A percentile compares a stretch with the other conserved stretches of the same genome.
These are phyloP conservation scores for Peronospora tabacina DNA, from an alignment of 352 stramenopile genomes.

Conservation along the genomic window DNA sequence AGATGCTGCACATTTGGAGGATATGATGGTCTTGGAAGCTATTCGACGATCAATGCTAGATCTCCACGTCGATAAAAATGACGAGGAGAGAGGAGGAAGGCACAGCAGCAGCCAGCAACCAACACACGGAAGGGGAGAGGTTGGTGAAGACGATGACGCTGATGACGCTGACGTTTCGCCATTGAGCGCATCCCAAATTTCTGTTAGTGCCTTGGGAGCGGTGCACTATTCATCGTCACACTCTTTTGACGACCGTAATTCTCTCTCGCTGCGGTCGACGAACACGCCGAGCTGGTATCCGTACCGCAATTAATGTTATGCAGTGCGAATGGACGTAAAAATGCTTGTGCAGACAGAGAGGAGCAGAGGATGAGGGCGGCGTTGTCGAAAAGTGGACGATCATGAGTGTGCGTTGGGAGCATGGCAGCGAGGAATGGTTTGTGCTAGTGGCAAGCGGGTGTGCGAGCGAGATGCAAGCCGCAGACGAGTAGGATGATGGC, in stretches of 20 bases:
- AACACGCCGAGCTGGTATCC: conserved; percentile 24
- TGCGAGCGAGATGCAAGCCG: conserved; percentile 5
- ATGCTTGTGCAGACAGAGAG: conserved; percentile 12
- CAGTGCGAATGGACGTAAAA: conserved; percentile 11
- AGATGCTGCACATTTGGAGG: conserved; percentile 55
- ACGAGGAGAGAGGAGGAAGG: conserved; percentile 17
- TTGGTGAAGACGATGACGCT: conserved; percentile 18
- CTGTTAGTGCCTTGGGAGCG: conserved; percentile 18
- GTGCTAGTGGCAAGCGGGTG: conserved; percentile 11
- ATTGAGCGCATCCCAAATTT: conserved; percentile 28
- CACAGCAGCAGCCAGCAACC: conserved; percentile 21
- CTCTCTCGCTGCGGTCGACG: conserved; percentile 8
- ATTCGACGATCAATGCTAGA: conserved; percentile 78
- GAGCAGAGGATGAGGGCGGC: conserved; percentile 1
- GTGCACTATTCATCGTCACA: conserved; percentile 21
- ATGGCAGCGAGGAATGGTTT: conserved; percentile 11
- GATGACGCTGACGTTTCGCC: conserved; percentile 30
- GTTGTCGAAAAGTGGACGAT: conserved; percentile 11
- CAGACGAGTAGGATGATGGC: conserved; percentile 27
- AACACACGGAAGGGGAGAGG: conserved; percentile 14
- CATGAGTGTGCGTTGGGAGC: conserved; percentile 19
- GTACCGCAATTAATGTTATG: conserved; percentile 22
- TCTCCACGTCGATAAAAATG: conserved; percentile 35
- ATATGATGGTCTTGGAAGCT: conserved; percentile 78
- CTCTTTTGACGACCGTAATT: conserved; percentile 13